Evolutionary conservation across 2,329 filamentous ascomycete genomes (phyloP).

Genomic region (Clarireedia paspali): DNA sequence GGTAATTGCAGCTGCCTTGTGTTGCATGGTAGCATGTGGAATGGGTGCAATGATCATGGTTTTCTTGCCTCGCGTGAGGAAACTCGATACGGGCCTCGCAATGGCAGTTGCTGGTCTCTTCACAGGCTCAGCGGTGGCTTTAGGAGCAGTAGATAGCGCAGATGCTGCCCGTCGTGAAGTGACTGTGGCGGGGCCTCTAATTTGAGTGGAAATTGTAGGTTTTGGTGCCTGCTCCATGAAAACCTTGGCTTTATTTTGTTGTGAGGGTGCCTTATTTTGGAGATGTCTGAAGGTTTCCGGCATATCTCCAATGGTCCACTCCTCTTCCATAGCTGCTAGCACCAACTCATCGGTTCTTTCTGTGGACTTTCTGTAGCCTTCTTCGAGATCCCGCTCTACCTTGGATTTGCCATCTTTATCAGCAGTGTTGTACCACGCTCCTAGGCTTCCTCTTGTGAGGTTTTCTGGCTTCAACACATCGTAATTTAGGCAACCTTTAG

Average conservation of each 20-base stretch:
- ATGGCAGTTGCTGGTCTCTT: constrained; percentile 29
- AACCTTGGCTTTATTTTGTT: constrained; percentile 10
- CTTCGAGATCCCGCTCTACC: constrained; percentile 52
- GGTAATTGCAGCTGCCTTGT: constrained; percentile 53
- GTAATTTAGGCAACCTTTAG: constrained; percentile 47
- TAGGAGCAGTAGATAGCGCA: constrained; percentile 39
- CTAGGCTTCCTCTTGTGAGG: constrained; percentile 41
- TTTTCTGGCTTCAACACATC: constrained; percentile 51
- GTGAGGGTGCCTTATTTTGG: constrained; percentile 23
- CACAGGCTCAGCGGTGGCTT: constrained; percentile 22
- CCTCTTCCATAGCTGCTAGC: constrained; percentile 54
- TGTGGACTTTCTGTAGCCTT: constrained; percentile 33
- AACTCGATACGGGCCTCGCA: constrained; percentile 27
- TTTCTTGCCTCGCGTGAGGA: constrained; percentile 20
- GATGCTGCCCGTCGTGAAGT: constrained; percentile 48
- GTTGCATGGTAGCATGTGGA: constrained; percentile 43
- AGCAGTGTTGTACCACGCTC: constrained; percentile 46
- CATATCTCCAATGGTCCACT: constrained; percentile 53
- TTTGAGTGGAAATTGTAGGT: constrained; percentile 5
- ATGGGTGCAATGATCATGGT: constrained; percentile 35
- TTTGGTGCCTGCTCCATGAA: constrained; percentile 18
- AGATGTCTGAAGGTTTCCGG: constrained; percentile 35
- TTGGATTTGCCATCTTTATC: constrained; percentile 60
- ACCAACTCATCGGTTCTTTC: constrained; percentile 60
- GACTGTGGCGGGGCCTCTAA: constrained; percentile 41